phyloP scores from a whole-genome alignment of 140 eudicot species.

The Stevia rebaudiana region DNA sequence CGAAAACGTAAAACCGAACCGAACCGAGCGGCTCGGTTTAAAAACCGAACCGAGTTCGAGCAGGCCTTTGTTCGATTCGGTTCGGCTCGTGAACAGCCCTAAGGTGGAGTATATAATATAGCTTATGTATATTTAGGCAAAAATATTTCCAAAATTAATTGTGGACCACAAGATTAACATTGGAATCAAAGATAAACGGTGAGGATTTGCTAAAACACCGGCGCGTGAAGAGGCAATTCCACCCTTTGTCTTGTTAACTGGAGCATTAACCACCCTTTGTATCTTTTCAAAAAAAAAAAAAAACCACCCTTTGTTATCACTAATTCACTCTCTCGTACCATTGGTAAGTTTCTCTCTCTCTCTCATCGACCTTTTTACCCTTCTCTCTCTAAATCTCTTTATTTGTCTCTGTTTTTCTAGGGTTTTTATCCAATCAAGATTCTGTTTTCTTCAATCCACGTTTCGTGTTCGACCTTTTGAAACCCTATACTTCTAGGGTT shows the following conservation, averaged over 20 bases:
- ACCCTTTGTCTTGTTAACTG: constrained; percentile 16
- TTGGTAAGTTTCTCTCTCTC: constrained; percentile 21
- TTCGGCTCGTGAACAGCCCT: no score
- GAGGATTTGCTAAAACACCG: constrained; percentile 23
- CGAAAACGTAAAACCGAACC: no score
- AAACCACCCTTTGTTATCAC: background rate
- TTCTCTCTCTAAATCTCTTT: background rate
- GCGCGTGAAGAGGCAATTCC: constrained; percentile 26
- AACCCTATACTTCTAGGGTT: background rate
- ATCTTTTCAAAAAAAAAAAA: no score
- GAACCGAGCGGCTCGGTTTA: no score
- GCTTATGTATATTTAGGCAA: no score
- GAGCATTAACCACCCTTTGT: background rate
- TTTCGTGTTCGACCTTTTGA: constrained; percentile 21
- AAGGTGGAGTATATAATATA: no score
- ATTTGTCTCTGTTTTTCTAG: constrained; percentile 21
- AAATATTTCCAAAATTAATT: background rate
- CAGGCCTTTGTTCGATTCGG: no score
- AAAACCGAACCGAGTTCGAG: no score
- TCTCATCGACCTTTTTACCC: constrained; percentile 5
- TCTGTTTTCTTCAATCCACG: constrained; percentile 13
- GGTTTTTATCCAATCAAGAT: constrained; percentile 31
- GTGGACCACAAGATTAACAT: constrained; percentile 19
- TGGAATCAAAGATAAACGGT: constrained; percentile 13
- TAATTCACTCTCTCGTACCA: background rate